These are phyloP conservation scores for Clitopilus hobsonii DNA, from an alignment of 768 basidiomycete genomes.

Conservation along the genomic window DNA sequence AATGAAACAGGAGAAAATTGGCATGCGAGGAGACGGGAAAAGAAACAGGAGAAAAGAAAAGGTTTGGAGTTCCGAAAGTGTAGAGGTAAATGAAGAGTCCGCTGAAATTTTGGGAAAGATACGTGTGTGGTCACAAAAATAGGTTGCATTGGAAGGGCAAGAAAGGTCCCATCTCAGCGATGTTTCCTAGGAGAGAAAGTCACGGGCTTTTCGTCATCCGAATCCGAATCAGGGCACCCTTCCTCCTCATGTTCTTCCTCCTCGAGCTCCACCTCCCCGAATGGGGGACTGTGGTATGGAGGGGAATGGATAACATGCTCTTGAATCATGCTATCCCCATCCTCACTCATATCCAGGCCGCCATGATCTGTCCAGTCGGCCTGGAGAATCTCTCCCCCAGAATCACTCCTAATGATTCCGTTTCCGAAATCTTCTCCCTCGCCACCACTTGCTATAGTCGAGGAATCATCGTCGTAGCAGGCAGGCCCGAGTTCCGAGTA, in stretches of 20 bases:
- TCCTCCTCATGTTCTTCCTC: constrained; percentile 8
- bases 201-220: constrained; percentile 22
- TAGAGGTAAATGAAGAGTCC: background rate
- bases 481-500: constrained; percentile 17
- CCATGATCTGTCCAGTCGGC: constrained; percentile 10
- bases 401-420: background rate
- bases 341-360: constrained; percentile 25
- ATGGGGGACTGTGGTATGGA: background rate
- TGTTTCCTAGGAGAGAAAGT: constrained; percentile 26
- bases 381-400: background rate
- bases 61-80: background rate
- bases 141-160: background rate
- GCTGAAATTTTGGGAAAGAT: background rate
- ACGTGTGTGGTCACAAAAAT: background rate
- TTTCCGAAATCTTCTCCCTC: constrained; percentile 4
- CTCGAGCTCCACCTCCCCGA: background rate
- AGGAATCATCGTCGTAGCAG: constrained; percentile 44
- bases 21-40: background rate
- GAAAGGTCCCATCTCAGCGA: background rate
- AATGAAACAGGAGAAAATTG: background rate
- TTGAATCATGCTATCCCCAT: constrained; percentile 10
- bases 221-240: constrained; percentile 8
- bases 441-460: constrained; percentile 46
- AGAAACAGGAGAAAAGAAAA: background rate
- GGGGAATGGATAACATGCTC: background rate